phyloP scores from a whole-genome alignment of 75 land plant species.

The Ceratopteris richardii region DNA sequence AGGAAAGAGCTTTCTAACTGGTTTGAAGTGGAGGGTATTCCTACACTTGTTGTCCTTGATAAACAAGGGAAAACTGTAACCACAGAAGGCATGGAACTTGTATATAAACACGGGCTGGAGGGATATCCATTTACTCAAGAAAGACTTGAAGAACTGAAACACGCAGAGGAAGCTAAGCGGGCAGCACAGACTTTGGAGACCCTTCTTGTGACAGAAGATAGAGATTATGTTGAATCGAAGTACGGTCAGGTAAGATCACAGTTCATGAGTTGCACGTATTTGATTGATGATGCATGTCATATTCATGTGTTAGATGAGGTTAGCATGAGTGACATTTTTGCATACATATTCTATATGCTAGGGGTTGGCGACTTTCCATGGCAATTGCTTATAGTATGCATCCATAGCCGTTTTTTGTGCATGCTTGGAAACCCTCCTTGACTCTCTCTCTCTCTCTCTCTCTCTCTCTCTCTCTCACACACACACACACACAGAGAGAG shows the following conservation, averaged over 20 bases:
- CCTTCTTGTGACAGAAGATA: conserved; percentile 27
- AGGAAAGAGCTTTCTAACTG: conserved; percentile 24
- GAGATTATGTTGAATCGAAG: conserved; percentile 35
- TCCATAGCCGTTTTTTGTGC: too few relatives aligned
- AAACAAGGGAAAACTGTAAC: conserved; percentile 49
- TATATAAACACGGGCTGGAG: conserved; percentile 31
- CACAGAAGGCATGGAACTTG: conserved; percentile 25
- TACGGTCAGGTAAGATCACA: conserved; percentile 20
- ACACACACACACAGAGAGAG: too few relatives aligned
- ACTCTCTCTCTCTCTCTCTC: too few relatives aligned
- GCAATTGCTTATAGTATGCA: too few relatives aligned
- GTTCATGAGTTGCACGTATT: neutral
- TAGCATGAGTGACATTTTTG: neutral
- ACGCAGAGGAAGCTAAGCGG: conserved; percentile 34
- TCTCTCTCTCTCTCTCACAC: too few relatives aligned
- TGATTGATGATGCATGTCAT: neutral
- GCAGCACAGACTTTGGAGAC: conserved; percentile 38
- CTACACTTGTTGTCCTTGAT: conserved; percentile 41
- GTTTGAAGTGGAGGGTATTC: conserved; percentile 49
- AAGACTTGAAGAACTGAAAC: conserved; percentile 34
- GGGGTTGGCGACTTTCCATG: too few relatives aligned
- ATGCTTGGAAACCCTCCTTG: neutral
- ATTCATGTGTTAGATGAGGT: neutral
- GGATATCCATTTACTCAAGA: conserved; percentile 49
- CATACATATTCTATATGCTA: too few relatives aligned